Conservation (phyloP, 2,329 filamentous ascomycete genomes). For the Cucurbitaria berberidis region DNA sequence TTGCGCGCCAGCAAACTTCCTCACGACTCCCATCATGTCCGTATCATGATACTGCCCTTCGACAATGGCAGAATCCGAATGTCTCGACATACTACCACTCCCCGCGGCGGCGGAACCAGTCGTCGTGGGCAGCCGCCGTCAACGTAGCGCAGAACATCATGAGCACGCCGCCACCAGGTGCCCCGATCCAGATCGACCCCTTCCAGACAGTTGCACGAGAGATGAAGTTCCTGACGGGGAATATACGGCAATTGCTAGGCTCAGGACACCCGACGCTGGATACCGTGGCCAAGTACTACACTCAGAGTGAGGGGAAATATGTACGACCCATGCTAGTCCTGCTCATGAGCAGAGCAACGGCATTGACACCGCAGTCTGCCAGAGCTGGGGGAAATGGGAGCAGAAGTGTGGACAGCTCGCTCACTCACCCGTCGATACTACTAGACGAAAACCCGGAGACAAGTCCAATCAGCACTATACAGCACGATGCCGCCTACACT, state of each 20-base stretch:
- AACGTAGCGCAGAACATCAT: conserved; percentile 72
- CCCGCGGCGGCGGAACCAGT: conserved; percentile 58
- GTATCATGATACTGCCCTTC: conserved; percentile 11
- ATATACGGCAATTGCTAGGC: conserved; percentile 89
- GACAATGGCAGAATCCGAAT: conserved; percentile 12
- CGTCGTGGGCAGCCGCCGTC: conserved; percentile 78
- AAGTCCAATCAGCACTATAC: conserved; percentile 60
- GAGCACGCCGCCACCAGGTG: conserved; percentile 64
- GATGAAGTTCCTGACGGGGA: conserved; percentile 93
- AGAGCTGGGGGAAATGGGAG: conserved; percentile 28
- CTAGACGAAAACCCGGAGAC: conserved; percentile 74
- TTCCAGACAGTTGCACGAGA: conserved; percentile 91
- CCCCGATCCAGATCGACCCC: conserved; percentile 81
- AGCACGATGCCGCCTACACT: conserved; percentile 54
- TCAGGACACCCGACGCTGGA: conserved; percentile 95
- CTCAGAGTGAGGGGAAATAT: conserved; percentile 94
- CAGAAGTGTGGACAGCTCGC: conserved; percentile 61
- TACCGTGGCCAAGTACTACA: conserved; percentile 97
- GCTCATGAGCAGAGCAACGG: conserved; percentile 93
- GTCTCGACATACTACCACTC: conserved; percentile 46
- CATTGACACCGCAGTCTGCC: conserved; percentile 70
- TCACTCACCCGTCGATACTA: conserved; percentile 68
- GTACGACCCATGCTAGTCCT: conserved; percentile 92
- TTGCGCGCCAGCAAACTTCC: conserved; percentile 30
- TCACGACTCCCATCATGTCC: conserved; percentile 36